Evolutionary conservation across 78 protist genomes (phyloP).

Genomic region (Dictyostelium purpureum): DNA sequence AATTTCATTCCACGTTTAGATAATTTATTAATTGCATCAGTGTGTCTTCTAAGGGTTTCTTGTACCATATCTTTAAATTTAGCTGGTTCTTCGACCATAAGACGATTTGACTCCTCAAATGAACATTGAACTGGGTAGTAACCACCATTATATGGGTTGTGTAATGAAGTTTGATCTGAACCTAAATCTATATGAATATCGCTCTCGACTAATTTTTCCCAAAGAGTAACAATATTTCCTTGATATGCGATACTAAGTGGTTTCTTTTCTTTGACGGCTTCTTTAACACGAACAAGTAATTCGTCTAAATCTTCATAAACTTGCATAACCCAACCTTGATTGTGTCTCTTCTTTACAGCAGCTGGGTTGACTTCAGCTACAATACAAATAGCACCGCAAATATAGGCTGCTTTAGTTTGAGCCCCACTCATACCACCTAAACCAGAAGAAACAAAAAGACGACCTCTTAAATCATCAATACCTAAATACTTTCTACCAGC

Average conservation of each 20-base stretch:
- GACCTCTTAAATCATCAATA: constrained; percentile 25
- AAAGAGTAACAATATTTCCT: constrained; percentile 93
- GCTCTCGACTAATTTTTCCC: constrained; percentile 83
- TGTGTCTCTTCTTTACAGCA: constrained; percentile 85
- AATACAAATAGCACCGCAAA: constrained; percentile 86
- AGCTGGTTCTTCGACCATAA: constrained; percentile 89
- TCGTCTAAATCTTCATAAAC: constrained; percentile 58
- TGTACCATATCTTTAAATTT: constrained; percentile 88
- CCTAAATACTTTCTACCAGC: constrained; percentile 92
- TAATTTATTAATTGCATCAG: constrained; percentile 85
- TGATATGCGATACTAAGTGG: constrained; percentile 83
- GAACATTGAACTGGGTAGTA: constrained; percentile 92
- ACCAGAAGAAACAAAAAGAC: constrained; percentile 93
- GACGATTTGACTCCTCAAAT: constrained; percentile 88
- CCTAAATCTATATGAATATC: constrained; percentile 90
- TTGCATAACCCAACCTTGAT: constrained; percentile 88
- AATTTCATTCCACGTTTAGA: constrained; percentile 89
- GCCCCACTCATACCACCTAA: constrained; percentile 97
- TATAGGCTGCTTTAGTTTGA: constrained; percentile 91
- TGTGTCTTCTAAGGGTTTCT: constrained; percentile 87
- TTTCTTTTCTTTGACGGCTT: constrained; percentile 34
- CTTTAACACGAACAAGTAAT: constrained; percentile 32
- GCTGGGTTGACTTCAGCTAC: constrained; percentile 90
- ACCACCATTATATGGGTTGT: constrained; percentile 95
- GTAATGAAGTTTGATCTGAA: constrained; percentile 95